Evolutionary conservation across 169 alveolate genomes (phyloP), one percentile per base, ranked within the genome.

Genomic region (Hepatocystis sp.): DNA sequence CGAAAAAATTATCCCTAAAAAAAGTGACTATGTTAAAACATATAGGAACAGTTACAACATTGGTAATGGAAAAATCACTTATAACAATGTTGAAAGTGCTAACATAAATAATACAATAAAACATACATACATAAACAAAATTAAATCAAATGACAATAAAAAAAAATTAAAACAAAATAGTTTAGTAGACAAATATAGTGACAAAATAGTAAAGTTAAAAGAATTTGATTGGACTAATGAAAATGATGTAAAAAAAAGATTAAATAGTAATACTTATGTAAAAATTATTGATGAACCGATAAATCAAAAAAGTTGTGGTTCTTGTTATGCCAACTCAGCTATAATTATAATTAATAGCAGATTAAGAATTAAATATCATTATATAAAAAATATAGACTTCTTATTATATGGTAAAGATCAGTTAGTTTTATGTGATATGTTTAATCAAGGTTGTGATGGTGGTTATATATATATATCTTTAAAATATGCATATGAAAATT

Each of bases 401-500:
- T 11, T 76, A 46, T 76, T 52, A 3, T 76, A 58, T 17, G 58
- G 88, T 52, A 76, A 58, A 13, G 51, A 76, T 11, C 88, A 76
- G 51, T 39, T 76, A 17, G 49, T 76, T 10, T 13, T 44, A 4
- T 76, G 88, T 17, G 88, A 76, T 39, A 28, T 56, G 13, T 76
- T 76, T 49, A 76, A 76, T 28, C 88, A 76, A 19, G 88, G 88
- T 15, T 76, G 88, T 58, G 28, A 56, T 25, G 88, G 88, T 5
- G 88, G 88, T 4, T 76, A 76, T 39, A 76, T 76, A 44, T 76
- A 58, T 21, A 21, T 76, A 11, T 76, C 88, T 36, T 36, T 76
- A 49, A 76, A 76, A 46, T 76, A 76, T 76, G 88, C 88, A 10
- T 76, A 76, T 42, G 88, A 76, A 63, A 76, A 76, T 44, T 76